Conservation (phyloP, 768 basidiomycete species). For the Leucosporidium yakuticum region DNA sequence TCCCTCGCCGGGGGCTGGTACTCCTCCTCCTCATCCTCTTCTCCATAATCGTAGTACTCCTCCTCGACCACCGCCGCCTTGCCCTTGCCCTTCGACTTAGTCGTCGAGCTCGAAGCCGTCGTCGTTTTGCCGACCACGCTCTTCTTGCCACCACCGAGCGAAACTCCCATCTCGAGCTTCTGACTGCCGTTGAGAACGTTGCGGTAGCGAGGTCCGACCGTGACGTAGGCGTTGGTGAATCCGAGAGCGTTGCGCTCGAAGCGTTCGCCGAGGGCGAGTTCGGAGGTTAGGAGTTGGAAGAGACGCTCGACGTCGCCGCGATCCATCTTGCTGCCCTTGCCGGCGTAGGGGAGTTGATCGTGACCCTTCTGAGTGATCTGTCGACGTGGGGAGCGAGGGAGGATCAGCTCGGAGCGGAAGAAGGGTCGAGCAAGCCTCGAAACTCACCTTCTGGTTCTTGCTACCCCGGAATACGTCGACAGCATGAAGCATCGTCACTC, state of each 20-base stretch:
- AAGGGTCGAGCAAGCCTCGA: not conserved
- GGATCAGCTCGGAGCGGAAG: not conserved
- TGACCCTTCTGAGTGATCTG: slow-evolving; percentile 51
- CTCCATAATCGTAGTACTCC: not conserved
- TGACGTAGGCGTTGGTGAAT: slow-evolving; percentile 46
- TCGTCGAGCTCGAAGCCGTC: not conserved
- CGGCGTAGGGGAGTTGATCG: slow-evolving; percentile 52
- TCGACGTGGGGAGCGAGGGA: not conserved
- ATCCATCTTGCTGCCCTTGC: slow-evolving; percentile 52
- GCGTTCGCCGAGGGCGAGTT: slow-evolving; percentile 54
- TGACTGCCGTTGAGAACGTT: slow-evolving; percentile 11
- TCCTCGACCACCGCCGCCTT: not conserved
- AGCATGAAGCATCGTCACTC: slow-evolving; percentile 59
- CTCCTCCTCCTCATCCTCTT: not conserved
- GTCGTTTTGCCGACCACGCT: not conserved
- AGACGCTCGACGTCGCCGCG: slow-evolving; percentile 60
- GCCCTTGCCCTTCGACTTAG: not conserved
- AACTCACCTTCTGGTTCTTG: slow-evolving; percentile 44
- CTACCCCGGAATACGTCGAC: slow-evolving; percentile 63
- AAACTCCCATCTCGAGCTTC: not conserved
- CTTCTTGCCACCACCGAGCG: not conserved
- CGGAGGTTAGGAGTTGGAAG: slow-evolving; percentile 54
- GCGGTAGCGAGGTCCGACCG: slow-evolving; percentile 9
- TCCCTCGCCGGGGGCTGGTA: not conserved
- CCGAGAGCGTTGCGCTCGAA: slow-evolving; percentile 47